Percentiles rank a stretch among this genome's conserved stretches.
Conservation (phyloP, 2,329 filamentous ascomycete genomes). For the Podosphaera xanthii region DNA sequence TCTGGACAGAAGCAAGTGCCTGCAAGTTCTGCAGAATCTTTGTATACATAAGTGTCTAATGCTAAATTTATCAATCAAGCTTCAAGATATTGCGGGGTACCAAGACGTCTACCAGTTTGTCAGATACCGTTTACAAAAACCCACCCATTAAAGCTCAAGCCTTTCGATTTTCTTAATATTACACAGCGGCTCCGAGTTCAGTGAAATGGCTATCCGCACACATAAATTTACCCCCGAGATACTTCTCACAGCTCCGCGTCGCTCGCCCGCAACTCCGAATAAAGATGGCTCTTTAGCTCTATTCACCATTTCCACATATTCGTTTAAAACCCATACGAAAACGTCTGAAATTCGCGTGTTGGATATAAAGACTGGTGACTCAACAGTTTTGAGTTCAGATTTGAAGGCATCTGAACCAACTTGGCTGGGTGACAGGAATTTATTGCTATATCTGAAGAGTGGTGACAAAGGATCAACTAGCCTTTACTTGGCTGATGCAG, state of each 20-base stretch:
- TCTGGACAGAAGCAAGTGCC: too few relatives aligned
- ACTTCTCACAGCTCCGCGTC: constrained; percentile 51
- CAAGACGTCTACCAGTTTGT: too few relatives aligned
- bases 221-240: constrained; percentile 56
- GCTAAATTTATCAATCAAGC: too few relatives aligned
- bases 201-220: constrained; percentile 47
- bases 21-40: too few relatives aligned
- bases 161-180: too few relatives aligned
- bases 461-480: constrained; percentile 27
- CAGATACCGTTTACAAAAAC: too few relatives aligned
- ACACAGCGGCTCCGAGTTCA: background rate
- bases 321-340: constrained; percentile 51
- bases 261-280: constrained; percentile 50
- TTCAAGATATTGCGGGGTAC: too few relatives aligned
- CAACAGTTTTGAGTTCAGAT: constrained; percentile 41
- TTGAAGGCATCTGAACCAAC: constrained; percentile 42
- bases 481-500: constrained; percentile 12
- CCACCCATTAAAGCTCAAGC: too few relatives aligned
- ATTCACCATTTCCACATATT: constrained; percentile 54
- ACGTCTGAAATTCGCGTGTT: constrained; percentile 46
- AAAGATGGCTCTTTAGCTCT: constrained; percentile 37
- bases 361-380: constrained; percentile 42
- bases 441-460: constrained; percentile 19
- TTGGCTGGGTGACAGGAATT: constrained; percentile 33
- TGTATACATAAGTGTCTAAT: too few relatives aligned